These are phyloP conservation scores for Heliosperma pusillum DNA, from an alignment of 148 eudicot species.

Conservation along the genomic window DNA sequence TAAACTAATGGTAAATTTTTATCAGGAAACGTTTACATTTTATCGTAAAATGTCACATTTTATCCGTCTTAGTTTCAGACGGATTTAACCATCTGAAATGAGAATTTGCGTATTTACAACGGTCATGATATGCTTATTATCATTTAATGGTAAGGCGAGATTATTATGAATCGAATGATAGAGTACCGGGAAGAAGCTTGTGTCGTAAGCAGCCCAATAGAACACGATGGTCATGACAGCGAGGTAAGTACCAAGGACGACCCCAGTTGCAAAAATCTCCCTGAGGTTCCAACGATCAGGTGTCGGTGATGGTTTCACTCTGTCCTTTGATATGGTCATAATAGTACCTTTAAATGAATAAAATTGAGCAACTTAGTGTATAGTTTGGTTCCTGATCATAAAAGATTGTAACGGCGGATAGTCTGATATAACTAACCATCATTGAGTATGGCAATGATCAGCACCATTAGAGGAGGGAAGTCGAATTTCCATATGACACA, in stretches of 20 bases:
- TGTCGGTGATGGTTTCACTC: slow-evolving; percentile 80
- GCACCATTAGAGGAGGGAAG: slow-evolving; percentile 84
- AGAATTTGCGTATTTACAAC: too few relatives aligned
- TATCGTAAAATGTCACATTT: too few relatives aligned
- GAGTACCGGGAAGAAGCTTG: slow-evolving; percentile 57
- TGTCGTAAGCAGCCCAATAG: slow-evolving; percentile 56
- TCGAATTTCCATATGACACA: slow-evolving; percentile 62
- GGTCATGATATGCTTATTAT: not conserved
- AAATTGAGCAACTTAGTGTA: not conserved
- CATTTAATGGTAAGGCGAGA: not conserved
- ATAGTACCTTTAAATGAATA: slow-evolving; percentile 52
- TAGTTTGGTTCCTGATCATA: not conserved
- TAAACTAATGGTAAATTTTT: too few relatives aligned
- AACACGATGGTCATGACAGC: slow-evolving; percentile 72
- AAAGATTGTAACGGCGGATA: not conserved
- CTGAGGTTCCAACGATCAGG: slow-evolving; percentile 89
- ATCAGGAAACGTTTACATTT: too few relatives aligned
- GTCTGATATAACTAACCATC: slow-evolving; percentile 45
- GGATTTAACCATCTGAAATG: too few relatives aligned
- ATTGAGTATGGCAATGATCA: slow-evolving; percentile 79
- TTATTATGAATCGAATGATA: not conserved
- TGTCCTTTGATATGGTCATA: slow-evolving; percentile 88
- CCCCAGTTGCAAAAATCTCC: slow-evolving; percentile 77
- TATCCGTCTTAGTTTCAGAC: too few relatives aligned
- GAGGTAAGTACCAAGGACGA: slow-evolving; percentile 60